A percentile compares a stretch with the other conserved stretches of the same genome.
Evolutionary conservation across 106 monocot species (phyloP).

Genomic region (Chionographis japonica): DNA sequence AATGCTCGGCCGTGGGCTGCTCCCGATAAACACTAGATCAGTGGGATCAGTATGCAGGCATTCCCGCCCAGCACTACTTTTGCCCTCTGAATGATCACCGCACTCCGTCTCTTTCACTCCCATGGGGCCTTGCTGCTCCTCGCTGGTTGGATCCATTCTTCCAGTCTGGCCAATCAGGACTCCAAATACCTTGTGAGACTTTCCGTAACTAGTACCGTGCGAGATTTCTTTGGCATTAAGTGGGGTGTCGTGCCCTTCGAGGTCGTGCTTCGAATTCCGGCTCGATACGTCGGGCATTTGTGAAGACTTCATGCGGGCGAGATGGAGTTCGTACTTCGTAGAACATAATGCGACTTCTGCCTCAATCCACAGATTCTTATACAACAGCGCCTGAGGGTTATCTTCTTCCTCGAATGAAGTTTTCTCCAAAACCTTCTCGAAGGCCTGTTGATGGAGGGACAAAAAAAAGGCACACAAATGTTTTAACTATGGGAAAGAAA

Average conservation of each 20-base stretch:
- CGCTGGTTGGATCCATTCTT: not conserved
- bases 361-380: constrained; percentile 49
- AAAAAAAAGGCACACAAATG: not conserved
- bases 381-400: constrained; percentile 15
- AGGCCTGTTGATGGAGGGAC: constrained; percentile 5
- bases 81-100: not conserved
- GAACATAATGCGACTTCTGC: constrained; percentile 35
- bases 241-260: not conserved
- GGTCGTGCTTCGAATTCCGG: not conserved
- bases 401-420: constrained; percentile 5
- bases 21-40: not conserved
- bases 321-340: constrained; percentile 42
- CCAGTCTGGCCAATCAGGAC: constrained; percentile 10
- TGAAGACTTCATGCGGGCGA: constrained; percentile 7
- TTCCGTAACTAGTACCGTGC: not conserved
- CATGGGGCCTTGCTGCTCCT: constrained; percentile 2
- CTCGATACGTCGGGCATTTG: not conserved
- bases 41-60: not conserved
- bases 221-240: not conserved
- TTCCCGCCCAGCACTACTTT: not conserved
- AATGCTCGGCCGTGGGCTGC: not conserved
- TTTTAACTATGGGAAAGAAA: not conserved
- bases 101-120: not conserved
- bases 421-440: constrained; percentile 13
- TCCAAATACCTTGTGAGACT: not conserved